These are phyloP conservation scores for Berberis thunbergii DNA, from an alignment of 164 flowering plant species.

Conservation along the genomic window DNA sequence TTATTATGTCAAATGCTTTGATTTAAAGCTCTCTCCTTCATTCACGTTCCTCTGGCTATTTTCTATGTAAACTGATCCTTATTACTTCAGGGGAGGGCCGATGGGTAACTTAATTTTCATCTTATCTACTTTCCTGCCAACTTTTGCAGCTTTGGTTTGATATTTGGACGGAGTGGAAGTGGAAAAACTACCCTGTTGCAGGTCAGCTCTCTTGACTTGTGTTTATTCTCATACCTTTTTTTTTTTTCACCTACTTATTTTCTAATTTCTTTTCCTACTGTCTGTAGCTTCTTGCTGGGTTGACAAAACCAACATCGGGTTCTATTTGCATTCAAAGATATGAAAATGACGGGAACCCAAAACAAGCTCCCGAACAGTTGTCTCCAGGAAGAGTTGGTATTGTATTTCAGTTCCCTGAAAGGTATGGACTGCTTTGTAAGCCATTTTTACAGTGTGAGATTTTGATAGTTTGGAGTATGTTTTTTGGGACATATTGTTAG, in stretches of 20 bases:
- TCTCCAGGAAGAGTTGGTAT: constrained; percentile 82
- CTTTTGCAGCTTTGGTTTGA: constrained; percentile 77
- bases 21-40: too few relatives aligned
- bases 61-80: too few relatives aligned
- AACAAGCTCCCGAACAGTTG: constrained; percentile 39
- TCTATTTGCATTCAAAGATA: constrained; percentile 59
- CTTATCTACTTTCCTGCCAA: constrained; percentile 4
- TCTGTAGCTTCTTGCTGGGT: constrained; percentile 82
- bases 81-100: neutral
- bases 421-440: constrained; percentile 35
- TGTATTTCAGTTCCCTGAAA: constrained; percentile 98
- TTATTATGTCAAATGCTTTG: too few relatives aligned
- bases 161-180: constrained; percentile 96
- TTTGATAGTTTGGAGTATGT: too few relatives aligned
- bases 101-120: neutral
- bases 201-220: constrained; percentile 27
- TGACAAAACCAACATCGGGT: constrained; percentile 85
- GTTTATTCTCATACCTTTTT: neutral
- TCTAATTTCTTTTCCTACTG: neutral
- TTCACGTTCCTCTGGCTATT: too few relatives aligned
- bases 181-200: constrained; percentile 98
- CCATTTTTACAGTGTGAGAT: neutral
- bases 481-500: too few relatives aligned
- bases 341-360: constrained; percentile 50
- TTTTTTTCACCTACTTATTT: neutral